phyloP scores from a whole-genome alignment of 2,329 filamentous ascomycete species.

The Claviceps lovelessii region DNA sequence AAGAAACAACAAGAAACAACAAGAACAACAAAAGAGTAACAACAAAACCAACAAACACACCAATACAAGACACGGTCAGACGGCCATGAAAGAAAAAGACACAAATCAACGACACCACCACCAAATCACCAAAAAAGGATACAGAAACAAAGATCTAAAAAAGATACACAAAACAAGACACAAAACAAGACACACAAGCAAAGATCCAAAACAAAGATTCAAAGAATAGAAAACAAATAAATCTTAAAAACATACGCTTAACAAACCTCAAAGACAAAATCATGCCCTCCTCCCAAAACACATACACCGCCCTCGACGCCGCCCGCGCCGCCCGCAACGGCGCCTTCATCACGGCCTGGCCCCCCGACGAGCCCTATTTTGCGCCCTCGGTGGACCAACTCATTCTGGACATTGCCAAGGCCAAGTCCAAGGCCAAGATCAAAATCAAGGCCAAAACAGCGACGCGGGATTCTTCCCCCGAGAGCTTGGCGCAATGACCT shows the following conservation, averaged over 20 bases:
- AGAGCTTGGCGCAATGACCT: neutral
- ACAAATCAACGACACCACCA: too few species aligned
- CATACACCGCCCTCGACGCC: slow-evolving; percentile 14
- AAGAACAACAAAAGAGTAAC: too few species aligned
- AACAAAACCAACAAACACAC: too few species aligned
- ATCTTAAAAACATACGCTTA: neutral
- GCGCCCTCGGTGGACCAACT: slow-evolving; percentile 3
- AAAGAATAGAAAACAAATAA: neutral
- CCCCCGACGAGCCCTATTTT: slow-evolving; percentile 12
- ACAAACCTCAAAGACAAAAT: neutral
- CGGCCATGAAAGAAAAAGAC: too few species aligned
- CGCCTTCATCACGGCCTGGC: slow-evolving; percentile 16
- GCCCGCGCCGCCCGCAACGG: slow-evolving; percentile 11
- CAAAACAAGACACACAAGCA: neutral
- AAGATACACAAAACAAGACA: too few species aligned
- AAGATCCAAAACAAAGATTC: too few species aligned
- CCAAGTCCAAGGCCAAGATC: neutral
- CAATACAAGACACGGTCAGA: too few species aligned
- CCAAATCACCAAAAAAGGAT: too few species aligned
- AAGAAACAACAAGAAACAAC: too few species aligned
- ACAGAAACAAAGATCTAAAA: too few species aligned
- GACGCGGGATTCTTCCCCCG: neutral
- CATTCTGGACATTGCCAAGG: neutral
- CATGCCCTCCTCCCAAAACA: neutral
- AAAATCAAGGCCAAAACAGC: neutral